These are phyloP conservation scores for Lolium rigidum DNA, from an alignment of 176 grass and related monocot species.

Conservation along the genomic window DNA sequence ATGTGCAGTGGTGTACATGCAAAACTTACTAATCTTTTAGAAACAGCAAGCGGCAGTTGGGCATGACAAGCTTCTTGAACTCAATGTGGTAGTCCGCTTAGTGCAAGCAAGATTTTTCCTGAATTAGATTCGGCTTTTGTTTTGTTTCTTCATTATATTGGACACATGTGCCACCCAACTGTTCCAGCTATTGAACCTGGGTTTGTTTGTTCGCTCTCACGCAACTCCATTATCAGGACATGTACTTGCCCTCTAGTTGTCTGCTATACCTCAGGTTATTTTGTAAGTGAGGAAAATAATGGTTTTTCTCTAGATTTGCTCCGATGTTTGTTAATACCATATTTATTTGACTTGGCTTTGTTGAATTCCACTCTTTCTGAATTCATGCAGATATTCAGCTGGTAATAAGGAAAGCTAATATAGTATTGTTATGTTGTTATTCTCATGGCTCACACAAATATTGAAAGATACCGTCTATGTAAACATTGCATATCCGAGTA, in stretches of 20 bases:
- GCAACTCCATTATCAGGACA: not conserved
- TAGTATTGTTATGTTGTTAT: not conserved
- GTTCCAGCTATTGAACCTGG: not conserved
- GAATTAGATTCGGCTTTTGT: not conserved
- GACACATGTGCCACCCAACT: not conserved
- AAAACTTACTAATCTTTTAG: not conserved
- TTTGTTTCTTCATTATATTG: not conserved
- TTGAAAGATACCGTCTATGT: not conserved
- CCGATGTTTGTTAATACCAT: not conserved
- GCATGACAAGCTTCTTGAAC: not conserved
- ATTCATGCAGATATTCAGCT: not conserved
- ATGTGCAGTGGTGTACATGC: not conserved
- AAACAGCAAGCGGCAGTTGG: not conserved
- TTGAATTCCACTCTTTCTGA: not conserved
- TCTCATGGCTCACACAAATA: not conserved
- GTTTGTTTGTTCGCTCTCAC: not conserved
- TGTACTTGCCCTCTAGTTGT: not conserved
- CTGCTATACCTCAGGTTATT: not conserved
- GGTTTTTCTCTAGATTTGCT: conserved; percentile 18
- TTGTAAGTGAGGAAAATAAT: not conserved
- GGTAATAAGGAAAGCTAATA: not conserved
- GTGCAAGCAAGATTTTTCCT: not conserved
- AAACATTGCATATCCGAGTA: not conserved
- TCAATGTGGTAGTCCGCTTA: conserved; percentile 14
- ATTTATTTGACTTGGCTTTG: not conserved